Evolutionary conservation across 169 alveolate species (phyloP).

Genomic region (Plasmodium chabaudi): DNA sequence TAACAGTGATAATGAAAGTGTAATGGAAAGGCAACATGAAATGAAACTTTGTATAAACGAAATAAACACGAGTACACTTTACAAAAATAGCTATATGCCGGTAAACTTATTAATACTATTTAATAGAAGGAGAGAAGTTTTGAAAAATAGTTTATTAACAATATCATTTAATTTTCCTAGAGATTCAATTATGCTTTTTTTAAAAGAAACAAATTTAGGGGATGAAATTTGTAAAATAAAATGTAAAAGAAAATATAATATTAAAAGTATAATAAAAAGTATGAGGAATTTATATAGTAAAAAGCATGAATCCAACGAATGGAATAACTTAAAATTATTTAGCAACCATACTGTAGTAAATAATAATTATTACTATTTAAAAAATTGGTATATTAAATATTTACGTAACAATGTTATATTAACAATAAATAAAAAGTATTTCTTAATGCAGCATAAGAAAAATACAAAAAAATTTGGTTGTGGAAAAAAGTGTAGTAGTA

Average conservation of each 20-base stretch:
- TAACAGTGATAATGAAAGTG: too few species aligned
- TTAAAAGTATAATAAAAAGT: neutral
- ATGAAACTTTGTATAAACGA: neutral
- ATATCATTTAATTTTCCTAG: conserved; percentile 38
- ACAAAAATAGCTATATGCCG: conserved; percentile 33
- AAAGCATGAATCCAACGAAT: neutral
- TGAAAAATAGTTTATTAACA: conserved; percentile 40
- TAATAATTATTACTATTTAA: conserved; percentile 29
- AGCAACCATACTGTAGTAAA: conserved; percentile 15
- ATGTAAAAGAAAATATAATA: conserved; percentile 10
- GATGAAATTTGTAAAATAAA: conserved; percentile 18
- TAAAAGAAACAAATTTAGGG: conserved; percentile 57
- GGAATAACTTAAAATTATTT: conserved; percentile 22
- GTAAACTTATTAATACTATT: conserved; percentile 22
- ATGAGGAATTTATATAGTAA: conserved; percentile 38
- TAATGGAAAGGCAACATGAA: neutral
- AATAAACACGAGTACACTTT: neutral
- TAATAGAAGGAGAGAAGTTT: conserved; percentile 43
- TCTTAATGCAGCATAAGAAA: neutral
- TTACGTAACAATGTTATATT: conserved; percentile 5
- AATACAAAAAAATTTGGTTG: neutral
- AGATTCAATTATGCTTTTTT: conserved; percentile 23
- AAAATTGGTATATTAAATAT: conserved; percentile 39
- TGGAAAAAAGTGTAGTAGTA: too few species aligned
- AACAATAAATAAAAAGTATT: neutral